These are phyloP conservation scores for Prunus armeniaca DNA, from an alignment of 306 rosid species.

Conservation along the genomic window DNA sequence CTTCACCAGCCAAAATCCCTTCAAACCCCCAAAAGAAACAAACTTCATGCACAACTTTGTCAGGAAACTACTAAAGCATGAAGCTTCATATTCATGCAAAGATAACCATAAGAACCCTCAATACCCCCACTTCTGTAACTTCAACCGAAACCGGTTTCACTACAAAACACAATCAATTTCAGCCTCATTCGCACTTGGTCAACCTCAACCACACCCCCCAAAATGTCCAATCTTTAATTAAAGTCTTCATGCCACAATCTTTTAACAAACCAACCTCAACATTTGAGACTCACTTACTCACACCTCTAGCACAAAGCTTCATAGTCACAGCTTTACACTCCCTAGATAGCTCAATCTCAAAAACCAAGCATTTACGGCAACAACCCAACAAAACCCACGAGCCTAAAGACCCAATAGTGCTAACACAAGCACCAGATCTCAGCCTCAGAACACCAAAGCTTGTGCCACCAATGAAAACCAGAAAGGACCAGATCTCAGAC, in stretches of 20 bases:
- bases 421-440: slow-evolving; percentile 54
- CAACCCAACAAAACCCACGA: slow-evolving; percentile 34
- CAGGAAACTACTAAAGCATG: slow-evolving; percentile 17
- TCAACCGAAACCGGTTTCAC: slow-evolving; percentile 80
- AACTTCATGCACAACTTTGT: slow-evolving; percentile 10
- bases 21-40: slow-evolving; percentile 29
- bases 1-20: slow-evolving; percentile 36
- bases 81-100: slow-evolving; percentile 18
- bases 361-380: slow-evolving; percentile 13
- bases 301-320: neutral
- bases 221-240: slow-evolving; percentile 30
- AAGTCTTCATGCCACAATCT: slow-evolving; percentile 36
- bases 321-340: neutral
- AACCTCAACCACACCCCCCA: slow-evolving; percentile 45
- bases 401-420: slow-evolving; percentile 19
- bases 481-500: slow-evolving; percentile 53
- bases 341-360: slow-evolving; percentile 28
- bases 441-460: slow-evolving; percentile 28
- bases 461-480: slow-evolving; percentile 28
- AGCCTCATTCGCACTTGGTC: slow-evolving; percentile 58
- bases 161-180: slow-evolving; percentile 47
- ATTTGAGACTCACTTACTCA: neutral
- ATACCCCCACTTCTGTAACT: slow-evolving; percentile 32
- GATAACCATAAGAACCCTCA: slow-evolving; percentile 12
- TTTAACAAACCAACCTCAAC: slow-evolving; percentile 15